Evolutionary conservation across 805 yeast genomes (phyloP).

Genomic region (Ogataea paraovalis): DNA sequence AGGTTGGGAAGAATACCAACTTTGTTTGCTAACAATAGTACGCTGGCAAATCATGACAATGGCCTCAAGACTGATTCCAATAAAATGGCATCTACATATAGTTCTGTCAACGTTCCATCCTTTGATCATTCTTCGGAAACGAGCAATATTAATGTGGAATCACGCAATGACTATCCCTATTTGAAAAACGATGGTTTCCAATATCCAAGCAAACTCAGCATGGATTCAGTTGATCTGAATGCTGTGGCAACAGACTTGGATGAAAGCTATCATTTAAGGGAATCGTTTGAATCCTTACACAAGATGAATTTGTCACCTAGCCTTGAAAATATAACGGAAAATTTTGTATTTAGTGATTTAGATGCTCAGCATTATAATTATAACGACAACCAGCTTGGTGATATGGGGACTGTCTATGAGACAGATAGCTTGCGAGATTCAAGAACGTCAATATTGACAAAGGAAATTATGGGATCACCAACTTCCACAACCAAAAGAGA

Average conservation of each 20-base stretch:
- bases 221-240: not conserved
- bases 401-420: not conserved
- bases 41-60: not conserved
- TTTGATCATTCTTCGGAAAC: slow-evolving; percentile 8
- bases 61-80: not conserved
- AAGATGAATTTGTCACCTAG: slow-evolving; percentile 8
- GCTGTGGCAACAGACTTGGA: slow-evolving; percentile 3
- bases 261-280: slow-evolving; percentile 10
- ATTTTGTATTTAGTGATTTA: not conserved
- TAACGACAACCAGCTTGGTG: not conserved
- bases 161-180: not conserved
- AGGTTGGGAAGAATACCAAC: slow-evolving; percentile 14
- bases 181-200: not conserved
- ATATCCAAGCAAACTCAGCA: not conserved
- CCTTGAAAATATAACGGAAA: not conserved
- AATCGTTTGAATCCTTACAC: slow-evolving; percentile 12
- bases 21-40: slow-evolving; percentile 4
- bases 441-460: not conserved
- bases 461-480: not conserved
- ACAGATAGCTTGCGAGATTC: not conserved
- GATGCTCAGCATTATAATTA: not conserved
- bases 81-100: not conserved
- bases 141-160: not conserved
- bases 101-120: slow-evolving; percentile 22
- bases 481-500: slow-evolving; percentile 3